Conservation (phyloP, 2,329 filamentous ascomycete genomes). For the Myriosclerotinia curreyana region DNA sequence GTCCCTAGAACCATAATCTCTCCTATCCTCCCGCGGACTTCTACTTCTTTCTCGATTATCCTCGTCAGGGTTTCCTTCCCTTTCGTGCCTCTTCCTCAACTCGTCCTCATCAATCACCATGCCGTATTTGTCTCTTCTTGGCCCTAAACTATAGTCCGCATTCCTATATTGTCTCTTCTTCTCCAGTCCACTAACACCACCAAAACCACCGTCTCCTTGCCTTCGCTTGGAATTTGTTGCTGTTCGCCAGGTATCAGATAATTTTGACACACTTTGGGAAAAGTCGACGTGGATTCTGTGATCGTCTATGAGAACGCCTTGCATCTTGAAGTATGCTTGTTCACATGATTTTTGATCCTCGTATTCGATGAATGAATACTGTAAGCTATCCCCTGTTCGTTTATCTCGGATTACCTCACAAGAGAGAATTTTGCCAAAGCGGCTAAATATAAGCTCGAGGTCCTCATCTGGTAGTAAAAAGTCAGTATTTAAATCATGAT, state of each 20-base stretch:
- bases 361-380: conserved; percentile 98
- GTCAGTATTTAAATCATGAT: conserved; percentile 19
- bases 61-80: conserved; percentile 38
- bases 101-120: conserved; percentile 81
- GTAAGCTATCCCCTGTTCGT: conserved; percentile 88
- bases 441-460: conserved; percentile 91
- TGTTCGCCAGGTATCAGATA: conserved; percentile 86
- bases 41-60: conserved; percentile 38
- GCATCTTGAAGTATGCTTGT: conserved; percentile 98
- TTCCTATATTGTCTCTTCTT: conserved; percentile 86
- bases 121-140: conserved; percentile 56
- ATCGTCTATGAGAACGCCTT: conserved; percentile 93
- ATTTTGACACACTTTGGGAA: conserved; percentile 85
- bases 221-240: conserved; percentile 78
- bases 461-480: conserved; percentile 64
- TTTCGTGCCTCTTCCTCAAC: conserved; percentile 52
- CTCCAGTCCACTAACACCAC: conserved; percentile 82
- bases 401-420: conserved; percentile 96
- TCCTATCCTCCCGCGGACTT: conserved; percentile 34
- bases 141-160: conserved; percentile 39
- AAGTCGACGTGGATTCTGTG: conserved; percentile 98
- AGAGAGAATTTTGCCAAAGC: conserved; percentile 90
- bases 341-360: conserved; percentile 91
- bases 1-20: conserved; percentile 26
- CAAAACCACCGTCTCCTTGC: conserved; percentile 71